These are phyloP conservation scores for Nosema muscidifuracis DNA, from an alignment of 371 early-diverging fungal genomes.

Conservation along the genomic window DNA sequence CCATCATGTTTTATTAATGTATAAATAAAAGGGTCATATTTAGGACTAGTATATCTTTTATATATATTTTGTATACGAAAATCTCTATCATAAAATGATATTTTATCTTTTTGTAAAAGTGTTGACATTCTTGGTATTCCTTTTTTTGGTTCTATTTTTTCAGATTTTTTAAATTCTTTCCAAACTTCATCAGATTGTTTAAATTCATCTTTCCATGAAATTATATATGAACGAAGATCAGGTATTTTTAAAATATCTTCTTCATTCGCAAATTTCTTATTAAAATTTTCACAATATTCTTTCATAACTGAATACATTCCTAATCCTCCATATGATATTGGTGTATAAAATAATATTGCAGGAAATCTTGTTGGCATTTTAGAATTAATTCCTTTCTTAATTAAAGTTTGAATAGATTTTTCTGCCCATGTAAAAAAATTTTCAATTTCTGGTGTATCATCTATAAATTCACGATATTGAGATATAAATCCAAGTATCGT, in stretches of 20 bases:
- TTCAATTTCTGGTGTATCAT: constrained; percentile 72
- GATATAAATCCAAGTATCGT: constrained; percentile 88
- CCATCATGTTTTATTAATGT: constrained; percentile 72
- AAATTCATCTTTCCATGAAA: constrained; percentile 30
- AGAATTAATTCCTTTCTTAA: constrained; percentile 94
- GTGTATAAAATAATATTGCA: constrained; percentile 79
- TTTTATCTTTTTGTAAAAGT: constrained; percentile 78
- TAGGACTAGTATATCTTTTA: constrained; percentile 87
- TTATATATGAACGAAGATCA: background rate
- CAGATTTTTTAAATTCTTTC: constrained; percentile 86
- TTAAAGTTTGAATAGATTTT: constrained; percentile 90
- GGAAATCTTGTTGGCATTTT: constrained; percentile 98
- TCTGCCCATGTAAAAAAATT: constrained; percentile 66
- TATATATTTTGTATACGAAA: constrained; percentile 91
- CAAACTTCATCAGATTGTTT: constrained; percentile 68
- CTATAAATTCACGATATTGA: constrained; percentile 90
- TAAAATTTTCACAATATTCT: constrained; percentile 89
- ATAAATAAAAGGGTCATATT: constrained; percentile 27
- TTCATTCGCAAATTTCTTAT: constrained; percentile 60
- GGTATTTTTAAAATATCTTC: background rate
- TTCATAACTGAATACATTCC: constrained; percentile 81
- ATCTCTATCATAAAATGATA: constrained; percentile 91
- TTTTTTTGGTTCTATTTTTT: constrained; percentile 82
- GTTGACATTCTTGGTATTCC: constrained; percentile 97
- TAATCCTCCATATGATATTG: constrained; percentile 90